Percentiles rank a stretch among this genome's conserved stretches.
Evolutionary conservation across 2,329 filamentous ascomycete genomes (phyloP).

Genomic region (Fusarium equiseti): DNA sequence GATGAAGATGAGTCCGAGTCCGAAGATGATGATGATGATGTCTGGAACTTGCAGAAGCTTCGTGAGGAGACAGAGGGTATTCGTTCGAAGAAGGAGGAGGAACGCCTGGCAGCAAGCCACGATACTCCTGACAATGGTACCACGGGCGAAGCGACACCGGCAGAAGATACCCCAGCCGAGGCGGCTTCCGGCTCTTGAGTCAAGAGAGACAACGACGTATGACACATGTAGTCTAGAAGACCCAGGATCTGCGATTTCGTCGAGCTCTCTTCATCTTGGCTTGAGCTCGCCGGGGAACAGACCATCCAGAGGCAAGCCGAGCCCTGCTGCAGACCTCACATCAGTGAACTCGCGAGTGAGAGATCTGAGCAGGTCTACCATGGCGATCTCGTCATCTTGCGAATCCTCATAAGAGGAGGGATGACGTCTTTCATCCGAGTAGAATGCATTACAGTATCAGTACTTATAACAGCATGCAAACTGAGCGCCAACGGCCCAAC

Average conservation of each 20-base stretch:
- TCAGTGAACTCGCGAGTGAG: slow-evolving; percentile 37
- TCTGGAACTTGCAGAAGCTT: slow-evolving; percentile 86
- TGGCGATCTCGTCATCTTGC: slow-evolving; percentile 46
- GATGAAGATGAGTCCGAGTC: slow-evolving; percentile 72
- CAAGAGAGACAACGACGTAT: slow-evolving; percentile 18
- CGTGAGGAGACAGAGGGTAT: slow-evolving; percentile 86
- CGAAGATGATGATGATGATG: slow-evolving; percentile 68
- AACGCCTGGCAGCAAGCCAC: slow-evolving; percentile 62
- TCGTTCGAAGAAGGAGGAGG: slow-evolving; percentile 81
- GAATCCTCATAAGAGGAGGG: slow-evolving; percentile 42
- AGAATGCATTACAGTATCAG: slow-evolving; percentile 46
- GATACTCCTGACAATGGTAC: slow-evolving; percentile 39
- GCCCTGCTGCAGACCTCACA: slow-evolving; percentile 46
- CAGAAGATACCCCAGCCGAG: slow-evolving; percentile 36
- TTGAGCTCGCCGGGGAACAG: slow-evolving; percentile 43
- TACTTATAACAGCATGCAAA: slow-evolving; percentile 28
- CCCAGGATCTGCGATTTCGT: slow-evolving; percentile 43
- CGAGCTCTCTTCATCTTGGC: slow-evolving; percentile 33
- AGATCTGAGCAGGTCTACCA: slow-evolving; percentile 45
- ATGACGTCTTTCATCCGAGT: slow-evolving; percentile 46
- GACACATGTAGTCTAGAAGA: slow-evolving; percentile 42
- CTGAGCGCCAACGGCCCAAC: slow-evolving; percentile 29
- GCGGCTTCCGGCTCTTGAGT: slow-evolving; percentile 46
- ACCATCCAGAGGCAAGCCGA: slow-evolving; percentile 50
- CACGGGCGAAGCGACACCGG: slow-evolving; percentile 29